Base-by-base conservation (phyloP, 805 yeast genomes). In the Torulaspora indica region DNA sequence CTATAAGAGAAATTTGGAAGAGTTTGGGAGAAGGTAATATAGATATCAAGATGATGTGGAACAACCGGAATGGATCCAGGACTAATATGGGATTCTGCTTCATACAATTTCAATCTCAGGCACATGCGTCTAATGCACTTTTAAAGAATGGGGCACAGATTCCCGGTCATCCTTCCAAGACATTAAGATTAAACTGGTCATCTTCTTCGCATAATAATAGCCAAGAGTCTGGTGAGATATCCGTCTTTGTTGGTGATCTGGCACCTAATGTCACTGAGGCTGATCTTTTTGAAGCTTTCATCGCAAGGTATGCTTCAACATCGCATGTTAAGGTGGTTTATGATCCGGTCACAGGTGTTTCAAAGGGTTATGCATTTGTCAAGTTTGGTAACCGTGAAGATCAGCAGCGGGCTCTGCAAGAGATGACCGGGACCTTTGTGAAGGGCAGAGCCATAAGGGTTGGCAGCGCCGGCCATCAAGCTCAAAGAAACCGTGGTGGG, bases 291-390 rank as follows among this genome's bases (percentile, higher is more conserved):
- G 83, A 82, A 40, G 71, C 77, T 34, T 89, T 90, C 67, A 80
- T 78, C 48, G 66, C 78, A 4, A 76, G 79, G 47, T 89, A 77
- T 59, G 81, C 90, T 1, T 83, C 90, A 5, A 79, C 87, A 42
- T 74, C 79, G 41, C 81, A 82, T 53, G 93, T 81, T 5, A 87
- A 84, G 57, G 78, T 89, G 49, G 87, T 89, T 81, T 63, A 76
- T 38, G 96, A 89, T 63, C 81, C 79, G 30, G 60, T 65, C 9
- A 80, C 95, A 1, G 82, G 82, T 24, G 73, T 73, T 38, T 77
- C 91, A 5, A 81, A 85, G 58, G 95, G 96, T 9, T 89, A 84
- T 64, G 97, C 96, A 2, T 90, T 90, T 69, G 86, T 88, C n/a
- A 78, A 86, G 49, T 88, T 89, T 60, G 57, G 72, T 28, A 74